These are phyloP conservation scores for Plantago elongata DNA, from an alignment of 257 asterid genomes.

Conservation along the genomic window DNA sequence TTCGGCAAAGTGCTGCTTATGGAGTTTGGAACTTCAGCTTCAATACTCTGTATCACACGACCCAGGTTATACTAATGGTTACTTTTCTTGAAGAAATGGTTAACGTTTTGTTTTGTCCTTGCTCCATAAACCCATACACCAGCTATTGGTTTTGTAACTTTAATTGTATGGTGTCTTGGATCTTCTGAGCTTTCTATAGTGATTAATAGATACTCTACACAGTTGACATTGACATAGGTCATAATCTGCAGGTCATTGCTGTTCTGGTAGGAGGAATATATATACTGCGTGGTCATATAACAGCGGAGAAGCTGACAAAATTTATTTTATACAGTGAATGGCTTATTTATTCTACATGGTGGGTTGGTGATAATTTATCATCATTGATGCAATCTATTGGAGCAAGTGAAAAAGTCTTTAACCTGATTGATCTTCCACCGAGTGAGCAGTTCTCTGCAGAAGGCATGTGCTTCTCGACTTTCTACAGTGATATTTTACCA, in stretches of 20 bases:
- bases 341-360: slow-evolving; percentile 97
- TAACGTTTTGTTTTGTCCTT: not conserved
- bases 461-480: slow-evolving; percentile 40
- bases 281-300: slow-evolving; percentile 79
- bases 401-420: slow-evolving; percentile 96
- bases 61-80: slow-evolving; percentile 58
- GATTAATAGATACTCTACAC: too few relatives aligned
- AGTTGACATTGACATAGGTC: slow-evolving; percentile 15
- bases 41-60: slow-evolving; percentile 79
- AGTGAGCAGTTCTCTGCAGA: slow-evolving; percentile 63
- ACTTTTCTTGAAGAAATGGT: slow-evolving; percentile 4
- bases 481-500: too few relatives aligned
- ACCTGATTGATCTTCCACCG: slow-evolving; percentile 65
- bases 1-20: slow-evolving; percentile 96
- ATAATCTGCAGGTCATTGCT: slow-evolving; percentile 69
- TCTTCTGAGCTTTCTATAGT: not conserved
- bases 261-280: slow-evolving; percentile 95
- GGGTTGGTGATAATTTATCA: slow-evolving; percentile 92
- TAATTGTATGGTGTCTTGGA: not conserved
- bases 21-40: slow-evolving; percentile 92
- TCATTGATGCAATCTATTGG: slow-evolving; percentile 93
- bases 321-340: slow-evolving; percentile 96
- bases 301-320: slow-evolving; percentile 96
- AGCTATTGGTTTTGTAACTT: too few relatives aligned
- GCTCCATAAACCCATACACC: too few relatives aligned